Percentiles rank a stretch among this genome's conserved stretches.
These are phyloP conservation scores for Sphaerulina vaccinii DNA, from an alignment of 2,329 filamentous ascomycete genomes.

Conservation along the genomic window DNA sequence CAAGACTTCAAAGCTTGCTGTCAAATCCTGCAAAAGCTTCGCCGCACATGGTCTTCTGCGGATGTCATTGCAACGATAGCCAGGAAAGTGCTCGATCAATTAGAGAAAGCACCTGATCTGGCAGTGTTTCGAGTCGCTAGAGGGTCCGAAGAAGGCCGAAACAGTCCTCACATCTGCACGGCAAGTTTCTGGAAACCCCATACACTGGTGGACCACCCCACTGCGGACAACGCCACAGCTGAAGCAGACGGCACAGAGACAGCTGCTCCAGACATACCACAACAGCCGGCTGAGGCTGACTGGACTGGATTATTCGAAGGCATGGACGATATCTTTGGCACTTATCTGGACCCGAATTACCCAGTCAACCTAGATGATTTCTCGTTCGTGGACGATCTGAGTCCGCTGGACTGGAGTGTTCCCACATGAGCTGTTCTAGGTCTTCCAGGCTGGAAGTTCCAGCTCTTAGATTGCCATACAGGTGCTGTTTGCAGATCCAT, in stretches of 20 bases:
- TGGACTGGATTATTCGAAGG: constrained; percentile 33
- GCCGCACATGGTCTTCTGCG: constrained; percentile 47
- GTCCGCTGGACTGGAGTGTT: constrained; percentile 27
- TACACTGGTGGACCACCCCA: constrained; percentile 22
- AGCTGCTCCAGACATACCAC: background rate
- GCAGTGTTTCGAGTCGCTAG: constrained; percentile 30
- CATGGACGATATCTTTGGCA: constrained; percentile 38
- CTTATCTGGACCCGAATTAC: constrained; percentile 37
- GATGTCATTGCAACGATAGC: constrained; percentile 45
- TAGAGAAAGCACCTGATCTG: constrained; percentile 31
- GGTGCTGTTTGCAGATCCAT: no score
- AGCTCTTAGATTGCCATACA: background rate
- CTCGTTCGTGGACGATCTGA: constrained; percentile 34
- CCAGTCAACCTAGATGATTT: constrained; percentile 37
- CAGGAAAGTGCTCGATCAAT: constrained; percentile 35
- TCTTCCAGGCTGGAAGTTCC: no score
- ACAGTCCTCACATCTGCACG: constrained; percentile 24
- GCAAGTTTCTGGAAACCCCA: constrained; percentile 24
- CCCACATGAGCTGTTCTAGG: background rate
- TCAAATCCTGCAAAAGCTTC: constrained; percentile 44
- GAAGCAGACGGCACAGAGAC: constrained; percentile 6
- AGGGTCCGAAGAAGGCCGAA: constrained; percentile 12
- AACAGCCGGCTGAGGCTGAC: constrained; percentile 13
- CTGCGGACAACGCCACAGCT: constrained; percentile 5
- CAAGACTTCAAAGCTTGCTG: constrained; percentile 48